These are phyloP conservation scores for Sparassis latifolia DNA, from an alignment of 1,284 basidiomycete species.

Conservation along the genomic window DNA sequence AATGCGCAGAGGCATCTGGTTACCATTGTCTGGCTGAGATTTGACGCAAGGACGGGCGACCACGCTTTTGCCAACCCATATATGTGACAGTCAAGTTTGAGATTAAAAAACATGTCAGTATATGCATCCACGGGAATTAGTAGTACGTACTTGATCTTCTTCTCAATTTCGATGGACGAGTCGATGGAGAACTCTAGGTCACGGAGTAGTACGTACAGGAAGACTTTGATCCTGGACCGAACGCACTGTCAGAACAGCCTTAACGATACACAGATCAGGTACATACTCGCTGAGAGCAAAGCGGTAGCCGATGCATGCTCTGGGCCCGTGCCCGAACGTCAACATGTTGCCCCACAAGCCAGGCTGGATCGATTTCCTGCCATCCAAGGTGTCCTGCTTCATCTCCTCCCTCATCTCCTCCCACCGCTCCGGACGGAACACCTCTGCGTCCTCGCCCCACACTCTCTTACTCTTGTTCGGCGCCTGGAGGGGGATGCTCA, in stretches of 20 bases:
- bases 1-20: slow-evolving; percentile 51
- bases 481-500: slow-evolving; percentile 56
- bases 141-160: slow-evolving; percentile 52
- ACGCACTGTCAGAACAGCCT: background rate
- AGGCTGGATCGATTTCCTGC: slow-evolving; percentile 34
- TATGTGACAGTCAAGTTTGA: background rate
- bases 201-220: slow-evolving; percentile 49
- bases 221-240: slow-evolving; percentile 48
- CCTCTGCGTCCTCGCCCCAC: slow-evolving; percentile 65
- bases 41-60: slow-evolving; percentile 51
- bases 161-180: slow-evolving; percentile 49
- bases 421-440: slow-evolving; percentile 67
- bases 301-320: slow-evolving; percentile 68
- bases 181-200: slow-evolving; percentile 52
- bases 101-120: slow-evolving; percentile 4
- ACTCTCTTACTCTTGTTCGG: slow-evolving; percentile 54
- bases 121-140: background rate
- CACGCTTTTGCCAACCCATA: slow-evolving; percentile 29
- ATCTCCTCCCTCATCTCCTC: slow-evolving; percentile 25
- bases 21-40: slow-evolving; percentile 40
- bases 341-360: slow-evolving; percentile 60
- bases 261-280: background rate
- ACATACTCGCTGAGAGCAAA: slow-evolving; percentile 68
- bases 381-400: slow-evolving; percentile 17
- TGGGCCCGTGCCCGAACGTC: slow-evolving; percentile 61